A percentile compares a stretch with the other conserved stretches of the same genome.
phyloP scores from a whole-genome alignment of 139 green algal species.

The Zygnema circumcarinatum region DNA sequence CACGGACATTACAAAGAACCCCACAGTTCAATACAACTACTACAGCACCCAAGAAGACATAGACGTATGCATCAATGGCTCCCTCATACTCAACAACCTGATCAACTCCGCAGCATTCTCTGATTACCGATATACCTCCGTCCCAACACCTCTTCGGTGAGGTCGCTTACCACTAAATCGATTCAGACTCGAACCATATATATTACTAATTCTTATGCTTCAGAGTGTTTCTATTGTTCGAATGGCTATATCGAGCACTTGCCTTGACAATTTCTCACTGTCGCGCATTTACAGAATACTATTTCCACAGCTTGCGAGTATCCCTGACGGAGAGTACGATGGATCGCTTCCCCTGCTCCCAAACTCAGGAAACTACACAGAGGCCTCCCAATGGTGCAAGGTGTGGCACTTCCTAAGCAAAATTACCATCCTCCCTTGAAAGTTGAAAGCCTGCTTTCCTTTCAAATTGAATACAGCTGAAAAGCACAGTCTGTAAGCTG shows the following conservation, averaged over 20 bases:
- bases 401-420: conserved; percentile 9
- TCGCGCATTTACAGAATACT: too few relatives aligned
- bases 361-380: conserved; percentile 29
- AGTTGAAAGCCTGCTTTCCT: too few relatives aligned
- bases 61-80: conserved; percentile 14
- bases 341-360: conserved; percentile 28
- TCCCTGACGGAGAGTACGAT: not conserved
- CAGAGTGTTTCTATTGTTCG: too few relatives aligned
- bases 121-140: not conserved
- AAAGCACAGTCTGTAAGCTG: conserved; percentile 4
- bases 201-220: not conserved
- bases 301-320: too few relatives aligned
- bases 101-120: conserved; percentile 10
- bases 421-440: not conserved
- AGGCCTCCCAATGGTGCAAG: conserved; percentile 36
- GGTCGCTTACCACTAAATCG: not conserved
- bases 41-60: conserved; percentile 17
- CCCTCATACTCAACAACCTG: conserved; percentile 14
- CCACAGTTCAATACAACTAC: conserved; percentile 36
- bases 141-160: not conserved
- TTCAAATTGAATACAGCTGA: too few relatives aligned
- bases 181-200: not conserved
- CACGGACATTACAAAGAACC: conserved; percentile 13
- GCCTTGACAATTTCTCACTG: too few relatives aligned
- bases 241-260: too few relatives aligned